These are phyloP conservation scores for Volvox reticuliferus DNA, from an alignment of 139 green algal genomes.

Conservation along the genomic window DNA sequence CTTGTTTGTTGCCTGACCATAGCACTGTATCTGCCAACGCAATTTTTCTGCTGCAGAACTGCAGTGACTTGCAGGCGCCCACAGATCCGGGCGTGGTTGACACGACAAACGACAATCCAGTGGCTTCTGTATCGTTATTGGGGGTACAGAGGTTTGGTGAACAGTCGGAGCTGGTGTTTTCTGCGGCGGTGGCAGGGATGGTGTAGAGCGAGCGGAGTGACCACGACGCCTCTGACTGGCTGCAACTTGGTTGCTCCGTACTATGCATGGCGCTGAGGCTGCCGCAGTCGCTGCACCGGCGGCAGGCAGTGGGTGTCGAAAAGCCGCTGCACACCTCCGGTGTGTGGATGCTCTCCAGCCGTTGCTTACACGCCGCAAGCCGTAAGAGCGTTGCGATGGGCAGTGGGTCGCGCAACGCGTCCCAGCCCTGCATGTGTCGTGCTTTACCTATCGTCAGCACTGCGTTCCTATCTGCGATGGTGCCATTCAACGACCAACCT, in stretches of 20 bases:
- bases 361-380: slow-evolving; percentile 22
- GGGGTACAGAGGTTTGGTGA: not conserved
- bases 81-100: not conserved
- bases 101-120: not conserved
- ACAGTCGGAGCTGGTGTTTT: not conserved
- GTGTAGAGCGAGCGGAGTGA: slow-evolving; percentile 22
- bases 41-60: not conserved
- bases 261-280: slow-evolving; percentile 31
- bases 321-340: not conserved
- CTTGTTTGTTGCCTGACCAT: too few relatives aligned
- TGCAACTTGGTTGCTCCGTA: slow-evolving; percentile 42
- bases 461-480: not conserved
- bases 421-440: slow-evolving; percentile 38
- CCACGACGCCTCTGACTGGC: slow-evolving; percentile 36
- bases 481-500: not conserved
- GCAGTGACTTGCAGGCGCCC: slow-evolving; percentile 8
- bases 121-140: not conserved
- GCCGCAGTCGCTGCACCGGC: slow-evolving; percentile 45
- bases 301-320: slow-evolving; percentile 2
- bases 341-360: not conserved
- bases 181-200: not conserved
- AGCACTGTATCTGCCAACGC: too few relatives aligned
- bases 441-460: not conserved
- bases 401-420: slow-evolving; percentile 32
- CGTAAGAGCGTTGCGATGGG: slow-evolving; percentile 19